A percentile compares a stretch with the other conserved stretches of the same genome.
Conservation (phyloP, 2,329 filamentous ascomycete species). For the Claviceps sp. region DNA sequence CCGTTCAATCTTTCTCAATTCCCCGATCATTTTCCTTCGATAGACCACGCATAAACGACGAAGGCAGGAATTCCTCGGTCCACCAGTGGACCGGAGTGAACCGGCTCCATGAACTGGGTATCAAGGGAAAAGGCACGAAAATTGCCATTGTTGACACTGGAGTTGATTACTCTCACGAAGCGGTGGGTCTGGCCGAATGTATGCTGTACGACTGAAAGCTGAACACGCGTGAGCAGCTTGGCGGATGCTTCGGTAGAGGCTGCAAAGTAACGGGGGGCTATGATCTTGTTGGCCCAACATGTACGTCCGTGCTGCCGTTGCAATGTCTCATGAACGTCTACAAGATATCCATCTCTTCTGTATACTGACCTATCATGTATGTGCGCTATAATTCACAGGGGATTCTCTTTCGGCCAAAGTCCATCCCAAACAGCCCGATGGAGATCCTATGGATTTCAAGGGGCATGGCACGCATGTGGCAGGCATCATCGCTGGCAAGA, state of each 20-base stretch:
- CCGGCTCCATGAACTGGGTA: constrained; percentile 22
- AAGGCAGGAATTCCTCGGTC: constrained; percentile 20
- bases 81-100: constrained; percentile 24
- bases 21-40: background rate
- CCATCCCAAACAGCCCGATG: constrained; percentile 20
- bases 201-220: background rate
- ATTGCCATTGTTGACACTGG: constrained; percentile 28
- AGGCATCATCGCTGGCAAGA: constrained; percentile 34
- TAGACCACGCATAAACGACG: background rate
- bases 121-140: constrained; percentile 23
- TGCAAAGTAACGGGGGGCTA: constrained; percentile 26
- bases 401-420: constrained; percentile 1
- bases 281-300: constrained; percentile 22
- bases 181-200: constrained; percentile 12
- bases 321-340: background rate
- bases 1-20: constrained; percentile 14
- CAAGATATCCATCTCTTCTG: background rate
- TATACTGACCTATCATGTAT: background rate
- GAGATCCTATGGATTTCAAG: constrained; percentile 11
- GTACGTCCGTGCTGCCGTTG: constrained; percentile 10
- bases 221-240: constrained; percentile 15
- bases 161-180: constrained; percentile 25
- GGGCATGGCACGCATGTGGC: constrained; percentile 21
- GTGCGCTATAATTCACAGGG: background rate
- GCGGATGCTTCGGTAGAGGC: constrained; percentile 25